phyloP scores from a whole-genome alignment of 2,329 filamentous ascomycete species.

The Diaporthe sp. region DNA sequence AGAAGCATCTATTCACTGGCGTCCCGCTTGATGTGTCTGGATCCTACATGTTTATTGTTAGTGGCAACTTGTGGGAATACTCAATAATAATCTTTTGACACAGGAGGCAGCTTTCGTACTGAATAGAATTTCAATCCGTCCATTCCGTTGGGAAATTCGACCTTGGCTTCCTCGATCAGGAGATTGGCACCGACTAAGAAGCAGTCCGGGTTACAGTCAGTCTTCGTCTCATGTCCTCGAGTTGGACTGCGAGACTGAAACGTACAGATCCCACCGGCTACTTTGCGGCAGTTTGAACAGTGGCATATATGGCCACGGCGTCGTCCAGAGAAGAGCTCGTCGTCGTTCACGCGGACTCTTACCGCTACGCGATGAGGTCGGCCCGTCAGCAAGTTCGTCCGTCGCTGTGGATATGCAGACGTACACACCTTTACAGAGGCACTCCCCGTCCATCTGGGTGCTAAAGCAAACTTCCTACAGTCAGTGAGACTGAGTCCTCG shows the following conservation, averaged over 20 bases:
- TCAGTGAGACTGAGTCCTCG: too few species aligned
- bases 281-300: neutral
- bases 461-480: neutral
- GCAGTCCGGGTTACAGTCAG: neutral
- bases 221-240: too few species aligned
- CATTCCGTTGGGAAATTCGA: neutral
- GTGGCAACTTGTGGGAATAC: neutral
- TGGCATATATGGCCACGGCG: neutral
- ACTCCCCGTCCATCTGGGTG: neutral
- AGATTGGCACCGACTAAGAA: neutral
- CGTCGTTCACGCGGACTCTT: neutral
- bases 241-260: neutral
- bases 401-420: too few species aligned
- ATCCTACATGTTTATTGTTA: neutral
- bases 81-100: neutral
- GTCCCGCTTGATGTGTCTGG: neutral
- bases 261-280: neutral
- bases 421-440: slow-evolving; percentile 2
- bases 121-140: neutral
- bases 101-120: neutral
- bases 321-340: neutral
- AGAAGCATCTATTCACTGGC: neutral
- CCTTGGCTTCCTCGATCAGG: neutral
- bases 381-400: neutral
- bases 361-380: neutral